Base-by-base conservation (phyloP, 2,329 filamentous ascomycete genomes). In the Blumeriella jaapii region DNA sequence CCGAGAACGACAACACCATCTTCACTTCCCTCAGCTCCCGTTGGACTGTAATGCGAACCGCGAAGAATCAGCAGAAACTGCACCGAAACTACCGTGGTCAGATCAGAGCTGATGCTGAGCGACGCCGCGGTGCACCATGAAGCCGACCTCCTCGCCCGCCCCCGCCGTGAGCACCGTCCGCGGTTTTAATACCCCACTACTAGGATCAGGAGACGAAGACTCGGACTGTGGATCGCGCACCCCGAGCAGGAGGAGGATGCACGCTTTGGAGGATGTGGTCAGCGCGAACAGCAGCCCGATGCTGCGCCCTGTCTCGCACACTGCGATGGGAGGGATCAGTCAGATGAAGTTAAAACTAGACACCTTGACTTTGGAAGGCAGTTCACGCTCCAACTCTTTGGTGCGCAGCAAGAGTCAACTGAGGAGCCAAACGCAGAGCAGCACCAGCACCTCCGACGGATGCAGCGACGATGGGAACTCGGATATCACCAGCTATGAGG, bases 301-400 rank as follows among this genome's bases (percentile, higher is more conserved):
- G 34, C 56, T 79, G 42, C 68, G 71, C 30, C 61, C 59, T n/a
- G 52, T 58, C 16, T 57, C 63, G 11, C 48, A 49, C 5, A 42
- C 71, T 12, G 66, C 62, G 31, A 52, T 76, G 18, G 78, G 80
- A 40, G 86, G 85, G 30, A 86, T 95, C 50, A 82, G 83, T 52
- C 82, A 79, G 50, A 64, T 95, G 52, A 85, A 85, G 55, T 67
- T 79, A 56, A 80, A 91, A 53, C 68, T 94, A 39, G 86, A 94
- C 42, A 74, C 78, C 2, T 63, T 95, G 35, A 82, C 71, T 51
- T 64, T 93, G 10, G 71, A 75, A 42, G 59, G 55, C 24, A 60
- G 55, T 18, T 54, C 74, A 3, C 69, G 69, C 29, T 66, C 66
- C 31, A 71, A 64, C 47, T 75, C 71, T 20, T 62, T 71, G 51